These are phyloP conservation scores for Dothistroma septosporum DNA, from an alignment of 2,329 filamentous ascomycete genomes.

Conservation along the genomic window DNA sequence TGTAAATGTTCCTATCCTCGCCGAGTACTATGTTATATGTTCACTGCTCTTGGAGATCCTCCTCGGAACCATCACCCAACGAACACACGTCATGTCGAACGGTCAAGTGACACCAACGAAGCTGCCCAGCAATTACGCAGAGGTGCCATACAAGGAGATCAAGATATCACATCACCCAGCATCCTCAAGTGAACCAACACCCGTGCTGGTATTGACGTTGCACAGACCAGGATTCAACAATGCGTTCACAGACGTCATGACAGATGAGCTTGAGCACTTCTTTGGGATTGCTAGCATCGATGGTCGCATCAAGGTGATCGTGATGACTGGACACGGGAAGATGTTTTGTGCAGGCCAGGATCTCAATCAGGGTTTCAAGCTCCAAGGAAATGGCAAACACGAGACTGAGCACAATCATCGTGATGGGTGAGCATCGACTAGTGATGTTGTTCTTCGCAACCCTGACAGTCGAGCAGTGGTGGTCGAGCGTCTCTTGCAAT, in stretches of 20 bases:
- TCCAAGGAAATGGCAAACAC: constrained; percentile 18
- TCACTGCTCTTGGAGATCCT: not conserved
- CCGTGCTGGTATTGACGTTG: constrained; percentile 19
- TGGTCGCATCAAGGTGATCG: constrained; percentile 19
- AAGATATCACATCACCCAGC: constrained; percentile 22
- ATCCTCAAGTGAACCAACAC: constrained; percentile 14
- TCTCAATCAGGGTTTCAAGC: constrained; percentile 22
- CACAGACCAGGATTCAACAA: constrained; percentile 19
- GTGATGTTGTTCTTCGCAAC: not conserved
- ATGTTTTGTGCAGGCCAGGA: constrained; percentile 24
- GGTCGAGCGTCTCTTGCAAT: constrained; percentile 21
- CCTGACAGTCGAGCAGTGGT: constrained; percentile 12
- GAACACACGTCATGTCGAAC: constrained; percentile 8
- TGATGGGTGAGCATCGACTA: constrained; percentile 15
- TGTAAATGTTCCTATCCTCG: not conserved
- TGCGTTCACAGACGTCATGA: constrained; percentile 25
- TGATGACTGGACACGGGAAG: constrained; percentile 19
- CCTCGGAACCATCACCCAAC: too few species aligned
- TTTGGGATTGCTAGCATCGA: constrained; percentile 22
- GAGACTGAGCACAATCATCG: constrained; percentile 24
- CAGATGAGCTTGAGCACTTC: constrained; percentile 23
- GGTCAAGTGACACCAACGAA: constrained; percentile 9
- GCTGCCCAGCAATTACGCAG: constrained; percentile 8
- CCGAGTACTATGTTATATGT: not conserved
- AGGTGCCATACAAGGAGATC: constrained; percentile 17